Percentiles rank a stretch among this genome's conserved stretches.
phyloP scores from a whole-genome alignment of 345 rosid species.

The Boechera retrofracta region DNA sequence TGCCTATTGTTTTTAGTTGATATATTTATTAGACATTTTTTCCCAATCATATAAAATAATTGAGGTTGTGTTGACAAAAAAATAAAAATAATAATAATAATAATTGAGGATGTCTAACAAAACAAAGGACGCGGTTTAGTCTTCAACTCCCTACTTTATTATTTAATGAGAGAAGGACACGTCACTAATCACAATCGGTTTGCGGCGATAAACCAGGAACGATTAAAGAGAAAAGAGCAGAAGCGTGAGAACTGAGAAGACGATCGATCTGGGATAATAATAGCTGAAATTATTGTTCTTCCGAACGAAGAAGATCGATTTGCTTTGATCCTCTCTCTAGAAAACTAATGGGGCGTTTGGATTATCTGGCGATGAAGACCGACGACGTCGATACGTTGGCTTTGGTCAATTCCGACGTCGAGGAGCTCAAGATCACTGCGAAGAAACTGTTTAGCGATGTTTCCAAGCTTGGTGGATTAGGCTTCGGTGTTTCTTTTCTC shows the following conservation, averaged over 20 bases:
- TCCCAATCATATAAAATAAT: no score
- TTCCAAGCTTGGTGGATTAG: slow-evolving; percentile 69
- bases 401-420: slow-evolving; percentile 61
- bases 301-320: slow-evolving; percentile 12
- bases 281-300: slow-evolving; percentile 12
- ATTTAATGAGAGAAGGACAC: no score
- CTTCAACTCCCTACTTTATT: no score
- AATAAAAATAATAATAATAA: no score
- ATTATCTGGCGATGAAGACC: slow-evolving; percentile 70
- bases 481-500: slow-evolving; percentile 76
- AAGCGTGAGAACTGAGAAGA: slow-evolving; percentile 12
- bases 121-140: no score
- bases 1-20: no score
- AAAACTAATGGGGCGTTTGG: slow-evolving; percentile 58
- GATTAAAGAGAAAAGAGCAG: not conserved
- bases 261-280: not conserved
- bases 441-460: slow-evolving; percentile 60
- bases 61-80: no score
- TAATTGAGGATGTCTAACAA: no score
- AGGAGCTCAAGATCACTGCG: slow-evolving; percentile 65
- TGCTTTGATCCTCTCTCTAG: not conserved
- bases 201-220: no score
- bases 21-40: no score
- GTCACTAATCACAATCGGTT: no score
- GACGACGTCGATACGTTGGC: slow-evolving; percentile 51